Evolutionary conservation across 345 rosid genomes (phyloP).

Genomic region (Dimocarpus longan): DNA sequence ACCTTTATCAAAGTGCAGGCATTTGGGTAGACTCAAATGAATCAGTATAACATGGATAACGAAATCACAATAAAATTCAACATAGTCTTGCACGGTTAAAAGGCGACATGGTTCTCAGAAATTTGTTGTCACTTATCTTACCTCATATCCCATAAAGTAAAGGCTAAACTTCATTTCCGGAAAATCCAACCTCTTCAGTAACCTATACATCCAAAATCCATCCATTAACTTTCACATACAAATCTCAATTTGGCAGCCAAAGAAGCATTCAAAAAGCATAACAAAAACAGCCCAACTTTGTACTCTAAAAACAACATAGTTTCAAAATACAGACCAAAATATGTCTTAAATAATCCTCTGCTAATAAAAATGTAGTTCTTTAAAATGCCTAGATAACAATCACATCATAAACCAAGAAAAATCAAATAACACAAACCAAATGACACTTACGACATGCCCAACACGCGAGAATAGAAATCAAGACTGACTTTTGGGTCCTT

Average conservation of each 20-base stretch:
- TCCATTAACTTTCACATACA: neutral
- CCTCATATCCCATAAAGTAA: slow-evolving; percentile 94
- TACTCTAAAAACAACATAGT: neutral
- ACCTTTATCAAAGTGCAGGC: neutral
- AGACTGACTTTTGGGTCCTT: slow-evolving; percentile 93
- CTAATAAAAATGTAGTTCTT: neutral
- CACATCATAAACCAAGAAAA: neutral
- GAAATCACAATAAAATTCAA: neutral
- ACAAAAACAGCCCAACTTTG: neutral
- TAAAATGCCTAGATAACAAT: neutral
- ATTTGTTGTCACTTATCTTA: slow-evolving; percentile 23
- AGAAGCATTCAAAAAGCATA: neutral
- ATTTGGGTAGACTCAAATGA: neutral
- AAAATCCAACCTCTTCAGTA: slow-evolving; percentile 88
- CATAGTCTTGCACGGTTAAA: neutral
- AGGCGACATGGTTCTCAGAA: too few species aligned
- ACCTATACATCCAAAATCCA: slow-evolving; percentile 37
- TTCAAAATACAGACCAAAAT: neutral
- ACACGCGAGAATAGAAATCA: slow-evolving; percentile 83
- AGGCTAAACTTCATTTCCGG: slow-evolving; percentile 89
- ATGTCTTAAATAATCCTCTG: neutral
- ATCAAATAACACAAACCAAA: neutral
- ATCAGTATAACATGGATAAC: neutral
- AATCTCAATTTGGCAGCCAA: neutral
- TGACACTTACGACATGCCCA: slow-evolving; percentile 93